Conservation (phyloP, 768 basidiomycete genomes). For the Austroboletus festivus region DNA sequence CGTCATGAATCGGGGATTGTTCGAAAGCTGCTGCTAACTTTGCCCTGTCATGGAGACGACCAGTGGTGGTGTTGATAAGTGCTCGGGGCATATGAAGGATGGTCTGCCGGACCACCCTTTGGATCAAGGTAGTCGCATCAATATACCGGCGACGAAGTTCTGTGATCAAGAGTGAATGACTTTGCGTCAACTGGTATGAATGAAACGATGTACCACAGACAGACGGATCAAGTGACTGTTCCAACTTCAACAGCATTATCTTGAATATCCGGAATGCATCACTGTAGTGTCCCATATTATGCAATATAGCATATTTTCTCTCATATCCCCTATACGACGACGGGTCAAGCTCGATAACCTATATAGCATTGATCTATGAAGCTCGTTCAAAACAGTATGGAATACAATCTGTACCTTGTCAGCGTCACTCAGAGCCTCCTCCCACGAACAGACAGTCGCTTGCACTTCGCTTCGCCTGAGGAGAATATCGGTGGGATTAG, state of each 20-base stretch:
- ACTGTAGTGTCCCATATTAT: neutral
- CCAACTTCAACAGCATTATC: neutral
- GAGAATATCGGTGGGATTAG: neutral
- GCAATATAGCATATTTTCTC: neutral
- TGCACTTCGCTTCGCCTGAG: constrained; percentile 5
- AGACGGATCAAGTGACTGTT: neutral
- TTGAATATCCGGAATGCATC: neutral
- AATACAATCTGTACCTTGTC: constrained; percentile 2
- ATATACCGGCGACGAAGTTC: neutral
- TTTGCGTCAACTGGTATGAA: neutral
- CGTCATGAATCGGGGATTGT: neutral
- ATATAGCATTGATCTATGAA: neutral
- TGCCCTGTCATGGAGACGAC: neutral
- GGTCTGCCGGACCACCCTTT: neutral
- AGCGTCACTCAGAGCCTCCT: constrained; percentile 1
- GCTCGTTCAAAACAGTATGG: neutral
- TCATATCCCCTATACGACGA: neutral
- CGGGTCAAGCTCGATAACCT: constrained; percentile 1
- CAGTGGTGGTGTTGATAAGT: constrained; percentile 3
- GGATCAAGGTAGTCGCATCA: neutral
- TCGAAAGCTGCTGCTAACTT: neutral
- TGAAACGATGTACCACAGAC: neutral
- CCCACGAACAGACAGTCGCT: neutral
- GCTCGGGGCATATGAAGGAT: neutral
- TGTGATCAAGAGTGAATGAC: neutral